phyloP scores from a whole-genome alignment of 2,329 filamentous ascomycete genomes.

The Botrytis fragariae region DNA sequence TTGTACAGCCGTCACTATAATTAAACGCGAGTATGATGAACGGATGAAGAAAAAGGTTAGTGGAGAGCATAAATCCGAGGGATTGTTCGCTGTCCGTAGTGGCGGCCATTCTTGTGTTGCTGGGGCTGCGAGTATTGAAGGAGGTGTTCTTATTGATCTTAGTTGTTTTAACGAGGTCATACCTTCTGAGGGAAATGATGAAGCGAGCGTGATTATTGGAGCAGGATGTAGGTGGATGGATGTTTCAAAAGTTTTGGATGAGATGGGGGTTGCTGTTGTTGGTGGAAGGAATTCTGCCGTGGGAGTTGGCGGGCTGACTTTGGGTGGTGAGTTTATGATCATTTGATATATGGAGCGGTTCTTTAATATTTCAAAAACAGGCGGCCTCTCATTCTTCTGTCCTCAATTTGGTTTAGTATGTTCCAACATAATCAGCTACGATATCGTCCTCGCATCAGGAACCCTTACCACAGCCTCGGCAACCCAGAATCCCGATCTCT shows the following conservation, averaged over 20 bases:
- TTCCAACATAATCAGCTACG: slow-evolving; percentile 27
- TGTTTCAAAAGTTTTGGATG: slow-evolving; percentile 31
- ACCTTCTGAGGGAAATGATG: slow-evolving; percentile 32
- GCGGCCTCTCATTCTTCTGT: slow-evolving; percentile 31
- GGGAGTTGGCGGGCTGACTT: slow-evolving; percentile 30
- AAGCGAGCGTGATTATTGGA: slow-evolving; percentile 37
- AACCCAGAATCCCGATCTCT: slow-evolving; percentile 23
- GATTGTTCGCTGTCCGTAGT: slow-evolving; percentile 30
- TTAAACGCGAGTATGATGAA: slow-evolving; percentile 15
- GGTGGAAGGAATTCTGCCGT: slow-evolving; percentile 40
- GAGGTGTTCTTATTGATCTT: slow-evolving; percentile 51
- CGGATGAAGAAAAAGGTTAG: not conserved
- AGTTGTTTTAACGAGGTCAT: slow-evolving; percentile 35
- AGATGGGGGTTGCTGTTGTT: slow-evolving; percentile 37
- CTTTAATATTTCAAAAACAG: not conserved
- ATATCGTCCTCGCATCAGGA: slow-evolving; percentile 25
- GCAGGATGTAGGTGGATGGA: slow-evolving; percentile 42
- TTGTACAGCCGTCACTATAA: slow-evolving; percentile 12
- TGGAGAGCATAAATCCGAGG: not conserved
- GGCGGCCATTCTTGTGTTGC: slow-evolving; percentile 37
- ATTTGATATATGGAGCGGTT: not conserved
- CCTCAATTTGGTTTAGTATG: slow-evolving; percentile 23
- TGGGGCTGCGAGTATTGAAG: slow-evolving; percentile 50
- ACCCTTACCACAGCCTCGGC: slow-evolving; percentile 22
- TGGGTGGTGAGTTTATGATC: slow-evolving; percentile 25